These are phyloP conservation scores for Brassica cretica DNA, from an alignment of 345 rosid genomes.

Conservation along the genomic window DNA sequence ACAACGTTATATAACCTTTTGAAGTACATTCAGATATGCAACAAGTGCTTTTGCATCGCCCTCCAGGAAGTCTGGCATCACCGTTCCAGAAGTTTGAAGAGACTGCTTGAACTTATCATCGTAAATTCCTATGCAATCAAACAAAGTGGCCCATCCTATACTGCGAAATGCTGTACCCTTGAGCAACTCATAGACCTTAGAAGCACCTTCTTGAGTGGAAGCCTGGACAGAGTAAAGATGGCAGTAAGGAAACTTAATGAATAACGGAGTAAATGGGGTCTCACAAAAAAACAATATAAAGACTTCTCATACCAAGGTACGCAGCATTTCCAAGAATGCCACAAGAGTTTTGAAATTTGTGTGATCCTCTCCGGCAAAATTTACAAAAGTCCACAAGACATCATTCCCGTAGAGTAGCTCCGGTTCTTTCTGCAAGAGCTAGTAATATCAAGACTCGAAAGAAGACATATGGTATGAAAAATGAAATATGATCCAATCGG, in stretches of 20 bases:
- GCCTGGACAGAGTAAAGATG: slow-evolving; percentile 58
- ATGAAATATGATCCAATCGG: not conserved
- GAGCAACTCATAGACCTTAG: slow-evolving; percentile 86
- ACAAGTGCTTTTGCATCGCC: slow-evolving; percentile 97
- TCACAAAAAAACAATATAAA: slow-evolving; percentile 17
- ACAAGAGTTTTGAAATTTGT: slow-evolving; percentile 90
- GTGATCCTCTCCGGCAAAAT: slow-evolving; percentile 98
- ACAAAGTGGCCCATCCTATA: slow-evolving; percentile 91
- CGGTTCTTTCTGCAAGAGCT: slow-evolving; percentile 73
- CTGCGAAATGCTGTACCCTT: slow-evolving; percentile 84
- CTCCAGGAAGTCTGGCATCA: slow-evolving; percentile 88
- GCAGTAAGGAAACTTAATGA: slow-evolving; percentile 16
- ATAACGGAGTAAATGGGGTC: slow-evolving; percentile 9
- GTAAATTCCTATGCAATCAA: slow-evolving; percentile 80
- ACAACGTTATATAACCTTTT: slow-evolving; percentile 58
- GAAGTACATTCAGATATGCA: slow-evolving; percentile 93
- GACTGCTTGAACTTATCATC: slow-evolving; percentile 91
- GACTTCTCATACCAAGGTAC: slow-evolving; percentile 76
- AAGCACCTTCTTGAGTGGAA: slow-evolving; percentile 89
- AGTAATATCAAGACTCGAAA: slow-evolving; percentile 7
- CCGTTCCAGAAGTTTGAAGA: slow-evolving; percentile 79
- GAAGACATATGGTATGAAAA: not conserved
- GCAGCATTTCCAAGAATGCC: slow-evolving; percentile 90
- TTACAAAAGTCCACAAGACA: slow-evolving; percentile 94
- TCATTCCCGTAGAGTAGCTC: slow-evolving; percentile 91